Evolutionary conservation across 139 green algal species (phyloP).

Genomic region (Astrephomene gubernaculifera): DNA sequence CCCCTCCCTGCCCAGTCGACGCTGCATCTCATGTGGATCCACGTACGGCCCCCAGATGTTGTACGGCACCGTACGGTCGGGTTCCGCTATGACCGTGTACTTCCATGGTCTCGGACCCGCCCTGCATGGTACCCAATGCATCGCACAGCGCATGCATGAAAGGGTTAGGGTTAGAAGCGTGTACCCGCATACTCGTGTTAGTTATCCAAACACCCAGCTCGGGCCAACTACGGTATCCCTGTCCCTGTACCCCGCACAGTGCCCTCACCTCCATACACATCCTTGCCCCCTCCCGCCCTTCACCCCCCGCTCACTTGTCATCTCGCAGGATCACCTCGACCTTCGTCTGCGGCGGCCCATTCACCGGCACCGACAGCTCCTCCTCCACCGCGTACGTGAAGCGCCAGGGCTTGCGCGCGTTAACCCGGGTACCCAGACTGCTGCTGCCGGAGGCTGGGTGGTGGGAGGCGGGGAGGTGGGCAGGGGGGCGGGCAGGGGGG

Average conservation of each 20-base stretch:
- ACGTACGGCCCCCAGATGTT: conserved; percentile 41
- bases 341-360: neutral
- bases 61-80: neutral
- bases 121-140: too few relatives aligned
- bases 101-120: conserved; percentile 5
- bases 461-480: too few relatives aligned
- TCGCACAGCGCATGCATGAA: too few relatives aligned
- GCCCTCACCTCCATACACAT: too few relatives aligned
- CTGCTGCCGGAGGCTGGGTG: neutral
- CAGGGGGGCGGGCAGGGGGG: neutral
- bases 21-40: too few relatives aligned
- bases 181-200: too few relatives aligned
- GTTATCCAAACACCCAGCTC: too few relatives aligned
- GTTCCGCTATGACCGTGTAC: conserved; percentile 21
- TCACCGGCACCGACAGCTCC: neutral
- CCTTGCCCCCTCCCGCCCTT: too few relatives aligned
- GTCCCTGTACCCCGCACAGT: too few relatives aligned
- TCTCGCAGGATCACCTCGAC: conserved; percentile 1
- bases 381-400: neutral
- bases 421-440: neutral
- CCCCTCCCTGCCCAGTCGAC: too few relatives aligned
- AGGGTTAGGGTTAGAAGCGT: too few relatives aligned
- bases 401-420: conserved; percentile 36
- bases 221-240: too few relatives aligned
- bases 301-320: conserved; percentile 8